These are phyloP conservation scores for Aspergillus unguis DNA, from an alignment of 2,329 filamentous ascomycete genomes.

Conservation along the genomic window DNA sequence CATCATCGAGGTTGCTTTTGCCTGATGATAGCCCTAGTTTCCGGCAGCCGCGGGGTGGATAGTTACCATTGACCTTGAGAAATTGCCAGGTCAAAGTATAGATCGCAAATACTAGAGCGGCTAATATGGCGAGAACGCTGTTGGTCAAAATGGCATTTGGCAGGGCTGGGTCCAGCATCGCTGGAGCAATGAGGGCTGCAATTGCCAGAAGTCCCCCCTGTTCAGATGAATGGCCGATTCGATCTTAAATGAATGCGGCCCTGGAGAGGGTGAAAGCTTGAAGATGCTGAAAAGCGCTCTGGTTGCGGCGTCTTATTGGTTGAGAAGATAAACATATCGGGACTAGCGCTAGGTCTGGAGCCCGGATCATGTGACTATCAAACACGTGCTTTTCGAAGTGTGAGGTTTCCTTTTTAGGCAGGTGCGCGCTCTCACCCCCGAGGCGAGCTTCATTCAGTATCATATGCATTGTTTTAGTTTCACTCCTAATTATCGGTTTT, in stretches of 20 bases:
- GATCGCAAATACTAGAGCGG: background rate
- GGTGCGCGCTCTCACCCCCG: background rate
- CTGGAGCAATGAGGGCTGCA: background rate
- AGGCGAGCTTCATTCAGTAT: background rate
- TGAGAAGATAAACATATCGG: background rate
- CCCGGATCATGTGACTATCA: background rate
- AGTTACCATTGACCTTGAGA: background rate
- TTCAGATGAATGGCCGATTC: too few relatives aligned
- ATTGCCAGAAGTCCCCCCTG: too few relatives aligned
- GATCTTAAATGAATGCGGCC: too few relatives aligned
- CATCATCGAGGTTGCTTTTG: constrained; percentile 54
- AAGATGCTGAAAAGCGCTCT: background rate
- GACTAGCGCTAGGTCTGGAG: constrained; percentile 4
- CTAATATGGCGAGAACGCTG: background rate
- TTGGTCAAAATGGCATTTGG: background rate
- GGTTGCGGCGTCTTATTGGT: background rate
- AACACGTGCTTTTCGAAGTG: background rate
- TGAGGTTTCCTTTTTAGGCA: background rate
- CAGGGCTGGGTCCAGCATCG: background rate
- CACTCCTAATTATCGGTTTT: background rate
- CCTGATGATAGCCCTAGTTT: constrained; percentile 48
- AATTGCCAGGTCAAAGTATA: background rate
- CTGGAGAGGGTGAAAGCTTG: too few relatives aligned
- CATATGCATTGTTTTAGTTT: background rate
- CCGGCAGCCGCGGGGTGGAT: constrained; percentile 47